Percentiles rank a stretch among this genome's conserved stretches.
These are phyloP conservation scores for Yarrowia sp. DNA, from an alignment of 805 yeast genomes.

Conservation along the genomic window DNA sequence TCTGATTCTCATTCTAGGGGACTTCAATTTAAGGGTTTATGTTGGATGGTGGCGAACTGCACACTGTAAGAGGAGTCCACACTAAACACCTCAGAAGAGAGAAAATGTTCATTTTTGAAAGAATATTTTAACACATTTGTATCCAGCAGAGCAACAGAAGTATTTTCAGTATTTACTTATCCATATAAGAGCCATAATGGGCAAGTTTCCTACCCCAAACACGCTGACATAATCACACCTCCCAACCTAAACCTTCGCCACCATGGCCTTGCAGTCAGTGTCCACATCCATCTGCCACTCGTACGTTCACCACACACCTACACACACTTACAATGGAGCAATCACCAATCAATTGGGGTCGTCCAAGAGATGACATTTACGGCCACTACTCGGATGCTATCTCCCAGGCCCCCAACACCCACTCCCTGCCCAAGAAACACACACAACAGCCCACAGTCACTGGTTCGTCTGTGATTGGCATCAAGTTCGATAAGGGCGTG, in stretches of 20 bases:
- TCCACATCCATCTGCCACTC: background rate
- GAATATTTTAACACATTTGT: too few species aligned
- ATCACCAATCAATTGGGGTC: slow-evolving; percentile 94
- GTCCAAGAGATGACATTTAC: slow-evolving; percentile 78
- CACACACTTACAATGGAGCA: slow-evolving; percentile 64
- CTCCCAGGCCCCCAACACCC: slow-evolving; percentile 54
- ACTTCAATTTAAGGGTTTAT: too few species aligned
- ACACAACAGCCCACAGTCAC: slow-evolving; percentile 95
- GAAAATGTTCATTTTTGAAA: too few species aligned
- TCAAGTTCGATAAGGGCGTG: slow-evolving; percentile 86
- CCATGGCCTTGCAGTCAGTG: background rate
- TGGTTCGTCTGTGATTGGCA: slow-evolving; percentile 90
- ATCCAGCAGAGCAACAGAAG: too few species aligned
- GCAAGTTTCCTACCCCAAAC: background rate
- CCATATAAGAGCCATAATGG: too few species aligned
- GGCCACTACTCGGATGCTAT: slow-evolving; percentile 62
- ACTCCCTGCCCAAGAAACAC: slow-evolving; percentile 65
- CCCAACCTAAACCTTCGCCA: slow-evolving; percentile 24
- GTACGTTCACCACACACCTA: background rate
- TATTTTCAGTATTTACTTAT: too few species aligned
- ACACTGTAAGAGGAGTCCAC: too few species aligned
- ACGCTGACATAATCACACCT: background rate
- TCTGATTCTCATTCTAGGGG: too few species aligned
- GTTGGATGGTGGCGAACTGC: too few species aligned
- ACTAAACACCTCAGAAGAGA: too few species aligned